Evolutionary conservation across 1,139 yeast genomes (phyloP), one percentile per base, ranked within the genome.

Genomic region (Pneumocystis murina): DNA sequence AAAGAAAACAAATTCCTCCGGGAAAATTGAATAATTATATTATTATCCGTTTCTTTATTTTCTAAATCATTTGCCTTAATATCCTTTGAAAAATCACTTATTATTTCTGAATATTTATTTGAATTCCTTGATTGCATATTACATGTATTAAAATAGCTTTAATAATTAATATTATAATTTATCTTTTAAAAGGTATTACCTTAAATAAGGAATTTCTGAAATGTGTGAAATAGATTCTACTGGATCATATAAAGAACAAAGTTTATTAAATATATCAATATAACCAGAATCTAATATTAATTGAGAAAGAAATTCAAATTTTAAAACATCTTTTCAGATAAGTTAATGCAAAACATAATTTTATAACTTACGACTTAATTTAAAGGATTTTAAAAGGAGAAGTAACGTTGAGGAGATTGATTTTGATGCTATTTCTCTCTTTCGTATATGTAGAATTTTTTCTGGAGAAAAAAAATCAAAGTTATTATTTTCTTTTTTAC

Each of bases 211-310:
- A 7, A 79, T 68, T 6, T 72, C 71, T 1, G 82, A 75, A 1
- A 68, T 67, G 38, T 68, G 67, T 33, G 71, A 61, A 1, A 71
- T 71, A 30, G 67, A 66, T 57, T 77, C 76, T 4, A 73, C 64
- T 20, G 79, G 73, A 14, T 70, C 71, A 24, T 75, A 78, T 69
- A 68, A 71, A 69, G 71, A 75, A 62, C 73, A 75, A 67, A 70
- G 78, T 59, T 72, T 76, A 68, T 70, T 76, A 54, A 75, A 77
- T 63, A 79, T 73, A n/a, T 78, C 75, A 65, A 84, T 80, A 69
- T 78, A 84, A 64, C 84, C 82, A 10, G 85, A 81, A 72, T 94
- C 98, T 73, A 86, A 87, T 54, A 92, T 72, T 35, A 92, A 72
- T 0, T 89, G 81, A 1, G 86, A 75, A 16, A 92, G 75, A 70